Conservation (phyloP, 345 rosid genomes). For the Corchorus olitorius region DNA sequence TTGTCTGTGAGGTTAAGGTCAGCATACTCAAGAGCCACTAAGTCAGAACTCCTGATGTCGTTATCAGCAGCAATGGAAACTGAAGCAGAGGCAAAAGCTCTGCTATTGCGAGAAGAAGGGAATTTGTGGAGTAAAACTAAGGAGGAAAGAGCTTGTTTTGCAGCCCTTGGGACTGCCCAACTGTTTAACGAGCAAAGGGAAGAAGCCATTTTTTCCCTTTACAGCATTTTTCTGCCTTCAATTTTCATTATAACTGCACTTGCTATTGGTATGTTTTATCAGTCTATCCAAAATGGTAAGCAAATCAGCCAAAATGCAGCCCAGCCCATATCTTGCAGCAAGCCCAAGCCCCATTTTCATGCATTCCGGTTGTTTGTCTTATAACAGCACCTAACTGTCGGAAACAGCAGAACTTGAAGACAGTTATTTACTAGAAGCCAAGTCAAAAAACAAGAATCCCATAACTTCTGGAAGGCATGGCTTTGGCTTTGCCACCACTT, state of each 20-base stretch:
- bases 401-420: neutral
- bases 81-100: slow-evolving; percentile 21
- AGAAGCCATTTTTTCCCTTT: slow-evolving; percentile 33
- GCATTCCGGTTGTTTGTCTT: too few relatives aligned
- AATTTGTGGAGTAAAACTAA: slow-evolving; percentile 19
- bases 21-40: slow-evolving; percentile 77
- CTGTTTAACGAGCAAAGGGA: slow-evolving; percentile 17
- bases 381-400: neutral
- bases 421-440: neutral
- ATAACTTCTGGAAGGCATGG: slow-evolving; percentile 22
- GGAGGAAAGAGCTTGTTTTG: slow-evolving; percentile 33
- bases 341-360: too few relatives aligned
- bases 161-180: slow-evolving; percentile 31
- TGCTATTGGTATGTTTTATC: too few relatives aligned
- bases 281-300: too few relatives aligned
- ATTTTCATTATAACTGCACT: neutral
- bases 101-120: slow-evolving; percentile 23
- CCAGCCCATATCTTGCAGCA: too few relatives aligned
- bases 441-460: neutral
- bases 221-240: neutral
- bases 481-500: slow-evolving; percentile 54
- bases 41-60: slow-evolving; percentile 53
- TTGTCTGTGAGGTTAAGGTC: slow-evolving; percentile 70
- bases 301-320: too few relatives aligned
- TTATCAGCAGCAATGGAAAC: slow-evolving; percentile 24